Base-by-base conservation (phyloP, 768 basidiomycete species). In the Hortiboletus campestris region DNA sequence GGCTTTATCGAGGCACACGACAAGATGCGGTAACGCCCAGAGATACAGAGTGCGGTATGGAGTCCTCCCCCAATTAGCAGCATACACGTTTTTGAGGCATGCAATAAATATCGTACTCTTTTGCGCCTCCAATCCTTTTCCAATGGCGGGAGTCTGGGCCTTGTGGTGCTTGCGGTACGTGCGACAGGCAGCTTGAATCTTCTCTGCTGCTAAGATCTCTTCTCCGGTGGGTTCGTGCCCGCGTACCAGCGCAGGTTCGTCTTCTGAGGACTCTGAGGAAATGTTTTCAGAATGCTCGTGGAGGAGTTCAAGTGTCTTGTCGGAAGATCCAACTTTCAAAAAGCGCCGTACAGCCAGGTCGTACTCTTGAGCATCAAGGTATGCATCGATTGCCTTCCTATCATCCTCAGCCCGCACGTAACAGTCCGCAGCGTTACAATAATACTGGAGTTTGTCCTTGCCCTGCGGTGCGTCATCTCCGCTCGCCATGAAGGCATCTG, bases 271-370 rank as follows among this genome's bases (percentile, higher is more conserved):
- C 0, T 62, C 64, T 1, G 45, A 28, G 1, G 71, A 55, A 22
- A 84, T 72, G 6, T 66, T 51, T 1, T 57, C 43, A 12, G 64
- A 38, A 56, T 83, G 64, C 0, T 55, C 43, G 19, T 73, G 57
- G 14, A 86, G 72, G 13, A 85, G 68, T 4, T 71, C 62, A 0
- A 83, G 70, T 0, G 84, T 84, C 43, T 84, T 75, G 43, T 82
- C 81, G 46, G 86, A 85, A 34, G 63, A 64, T 2, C 77, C 79
- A 1, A 71, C 69, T 51, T 80, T 76, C n/a, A 80, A 74, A 53
- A 77, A 86, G n/a, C 74, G 68, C 52, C 72, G 69, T 1, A 79
- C 80, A 2, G 81, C 77, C 3, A 67, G 57, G 4, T 73, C 71
- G 52, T 74, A 84, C 4, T 25, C 25, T 6, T 6, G 25, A 3